These are phyloP conservation scores for Theileria equi DNA, from an alignment of 169 alveolate genomes.

Conservation along the genomic window DNA sequence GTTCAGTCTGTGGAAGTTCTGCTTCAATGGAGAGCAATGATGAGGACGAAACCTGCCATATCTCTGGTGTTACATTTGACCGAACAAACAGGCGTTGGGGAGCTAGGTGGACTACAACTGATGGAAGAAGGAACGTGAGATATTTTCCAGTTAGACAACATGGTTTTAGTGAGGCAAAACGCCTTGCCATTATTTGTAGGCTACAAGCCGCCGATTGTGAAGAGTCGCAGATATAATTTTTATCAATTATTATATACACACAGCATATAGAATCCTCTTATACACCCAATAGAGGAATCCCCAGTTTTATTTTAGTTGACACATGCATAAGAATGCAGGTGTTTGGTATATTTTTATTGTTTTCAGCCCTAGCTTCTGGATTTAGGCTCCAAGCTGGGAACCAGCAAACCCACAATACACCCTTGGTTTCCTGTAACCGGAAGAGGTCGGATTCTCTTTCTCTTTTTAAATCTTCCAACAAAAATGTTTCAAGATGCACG, in stretches of 20 bases:
- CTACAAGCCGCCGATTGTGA: slow-evolving; percentile 24
- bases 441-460: background rate
- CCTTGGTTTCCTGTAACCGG: slow-evolving; percentile 1
- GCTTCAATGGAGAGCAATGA: background rate
- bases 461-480: slow-evolving; percentile 6
- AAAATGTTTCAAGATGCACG: slow-evolving; percentile 9
- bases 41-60: slow-evolving; percentile 58
- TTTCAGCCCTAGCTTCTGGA: background rate
- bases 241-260: slow-evolving; percentile 4
- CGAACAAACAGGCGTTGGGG: slow-evolving; percentile 74
- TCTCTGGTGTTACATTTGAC: slow-evolving; percentile 72
- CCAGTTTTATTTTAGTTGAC: background rate
- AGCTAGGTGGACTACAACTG: slow-evolving; percentile 72
- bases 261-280: slow-evolving; percentile 42
- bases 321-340: background rate
- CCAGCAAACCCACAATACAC: slow-evolving; percentile 4
- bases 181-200: slow-evolving; percentile 65
- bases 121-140: slow-evolving; percentile 68
- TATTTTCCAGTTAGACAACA: slow-evolving; percentile 72
- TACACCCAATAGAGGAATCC: background rate
- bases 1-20: background rate
- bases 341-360: slow-evolving; percentile 1
- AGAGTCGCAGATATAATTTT: background rate
- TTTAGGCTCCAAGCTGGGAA: background rate
- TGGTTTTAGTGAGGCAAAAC: slow-evolving; percentile 72